Conservation (phyloP, 1,284 basidiomycete species). For the Rhodotorula sp. region DNA sequence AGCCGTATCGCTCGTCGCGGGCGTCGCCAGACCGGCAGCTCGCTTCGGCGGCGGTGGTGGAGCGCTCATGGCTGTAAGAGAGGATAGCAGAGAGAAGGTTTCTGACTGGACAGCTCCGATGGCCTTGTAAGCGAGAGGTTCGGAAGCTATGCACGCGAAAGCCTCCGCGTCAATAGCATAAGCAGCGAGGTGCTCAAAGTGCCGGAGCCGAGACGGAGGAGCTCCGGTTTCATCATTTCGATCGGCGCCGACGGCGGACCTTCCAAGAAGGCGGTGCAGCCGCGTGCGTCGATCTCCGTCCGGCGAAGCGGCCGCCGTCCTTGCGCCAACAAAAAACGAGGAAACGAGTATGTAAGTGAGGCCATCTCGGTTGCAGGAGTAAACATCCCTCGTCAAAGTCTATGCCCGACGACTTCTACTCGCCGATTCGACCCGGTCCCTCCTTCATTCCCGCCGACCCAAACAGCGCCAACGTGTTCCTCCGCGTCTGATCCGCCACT, state of each 20-base stretch:
- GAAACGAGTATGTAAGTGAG: too few relatives aligned
- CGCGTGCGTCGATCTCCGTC: background rate
- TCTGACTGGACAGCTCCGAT: too few relatives aligned
- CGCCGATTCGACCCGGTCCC: too few relatives aligned
- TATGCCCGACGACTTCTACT: too few relatives aligned
- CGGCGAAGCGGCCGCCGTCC: background rate
- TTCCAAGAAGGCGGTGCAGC: background rate
- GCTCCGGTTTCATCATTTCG: background rate
- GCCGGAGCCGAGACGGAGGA: constrained; percentile 1
- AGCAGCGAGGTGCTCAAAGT: background rate
- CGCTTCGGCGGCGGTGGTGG: background rate
- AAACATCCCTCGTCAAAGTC: too few relatives aligned
- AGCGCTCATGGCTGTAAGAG: too few relatives aligned
- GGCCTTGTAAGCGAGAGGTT: too few relatives aligned
- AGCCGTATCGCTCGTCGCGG: too few relatives aligned
- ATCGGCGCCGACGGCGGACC: background rate
- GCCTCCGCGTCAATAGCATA: too few relatives aligned
- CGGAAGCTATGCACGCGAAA: too few relatives aligned
- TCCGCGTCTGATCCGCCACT: constrained; percentile 63
- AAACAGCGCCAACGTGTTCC: constrained; percentile 68
- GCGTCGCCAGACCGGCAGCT: background rate
- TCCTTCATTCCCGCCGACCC: constrained; percentile 40
- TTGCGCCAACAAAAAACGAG: background rate
- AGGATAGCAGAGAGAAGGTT: too few relatives aligned
- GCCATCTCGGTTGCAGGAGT: too few relatives aligned